Percentiles rank a stretch among this genome's conserved stretches.
phyloP scores from a whole-genome alignment of 352 stramenopile species.

The Pythium phragmiticola region DNA sequence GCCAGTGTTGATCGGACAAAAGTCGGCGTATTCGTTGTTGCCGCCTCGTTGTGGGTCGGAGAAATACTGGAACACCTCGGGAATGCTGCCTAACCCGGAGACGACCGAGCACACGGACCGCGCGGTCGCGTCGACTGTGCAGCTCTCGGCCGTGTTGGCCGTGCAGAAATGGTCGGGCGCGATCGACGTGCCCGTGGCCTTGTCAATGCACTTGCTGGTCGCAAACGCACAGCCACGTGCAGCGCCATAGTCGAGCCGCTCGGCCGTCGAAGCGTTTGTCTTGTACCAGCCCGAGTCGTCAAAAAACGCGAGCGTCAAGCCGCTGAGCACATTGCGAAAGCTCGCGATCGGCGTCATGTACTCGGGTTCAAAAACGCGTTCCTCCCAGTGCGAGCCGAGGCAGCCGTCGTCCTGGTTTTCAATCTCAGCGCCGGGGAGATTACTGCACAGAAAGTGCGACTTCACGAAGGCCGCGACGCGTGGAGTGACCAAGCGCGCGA shows the following conservation, averaged over 20 bases:
- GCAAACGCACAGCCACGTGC: conserved; percentile 66
- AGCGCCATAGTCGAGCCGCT: conserved; percentile 68
- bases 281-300: conserved; percentile 85
- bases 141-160: conserved; percentile 53
- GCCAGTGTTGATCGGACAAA: conserved; percentile 74
- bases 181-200: conserved; percentile 37
- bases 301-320: conserved; percentile 77
- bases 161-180: conserved; percentile 69
- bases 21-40: conserved; percentile 70
- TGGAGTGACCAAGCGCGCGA: conserved; percentile 71
- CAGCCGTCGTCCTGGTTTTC: conserved; percentile 76
- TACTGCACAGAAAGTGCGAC: conserved; percentile 63
- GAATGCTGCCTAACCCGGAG: conserved; percentile 39
- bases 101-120: conserved; percentile 65
- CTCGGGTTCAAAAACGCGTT: conserved; percentile 79
- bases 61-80: conserved; percentile 64
- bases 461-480: conserved; percentile 58
- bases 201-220: conserved; percentile 66
- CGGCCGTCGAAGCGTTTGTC: conserved; percentile 43
- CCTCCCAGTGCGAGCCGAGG: conserved; percentile 81
- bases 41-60: conserved; percentile 44
- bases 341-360: conserved; percentile 81
- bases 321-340: conserved; percentile 70
- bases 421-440: conserved; percentile 63
- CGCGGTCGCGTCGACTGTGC: conserved; percentile 68